Conservation (phyloP, 768 basidiomycete genomes). For the Kwoniella sp. region DNA sequence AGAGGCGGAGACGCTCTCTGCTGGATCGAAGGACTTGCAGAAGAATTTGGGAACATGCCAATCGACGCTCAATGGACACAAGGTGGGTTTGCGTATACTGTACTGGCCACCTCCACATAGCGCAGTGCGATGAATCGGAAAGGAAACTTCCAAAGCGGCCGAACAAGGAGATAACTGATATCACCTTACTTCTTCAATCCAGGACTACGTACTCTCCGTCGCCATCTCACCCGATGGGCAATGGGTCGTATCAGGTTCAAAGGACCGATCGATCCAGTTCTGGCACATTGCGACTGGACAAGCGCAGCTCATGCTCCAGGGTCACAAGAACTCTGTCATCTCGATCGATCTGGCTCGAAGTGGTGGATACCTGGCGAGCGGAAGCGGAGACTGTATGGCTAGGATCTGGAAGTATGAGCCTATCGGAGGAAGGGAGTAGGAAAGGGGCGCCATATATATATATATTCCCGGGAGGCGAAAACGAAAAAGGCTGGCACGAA, state of each 20-base stretch:
- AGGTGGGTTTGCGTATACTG: constrained; percentile 59
- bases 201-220: constrained; percentile 74
- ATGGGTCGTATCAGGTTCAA: constrained; percentile 92
- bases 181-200: constrained; percentile 5
- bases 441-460: background rate
- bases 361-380: constrained; percentile 68
- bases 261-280: constrained; percentile 81
- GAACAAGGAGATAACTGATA: background rate
- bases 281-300: constrained; percentile 79
- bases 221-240: constrained; percentile 87
- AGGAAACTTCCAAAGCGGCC: too few species aligned
- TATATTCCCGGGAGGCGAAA: too few species aligned
- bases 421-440: constrained; percentile 18
- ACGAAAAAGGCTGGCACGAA: too few species aligned
- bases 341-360: constrained; percentile 70
- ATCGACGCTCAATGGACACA: constrained; percentile 87
- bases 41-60: constrained; percentile 63
- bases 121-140: too few species aligned
- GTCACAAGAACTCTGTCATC: constrained; percentile 72
- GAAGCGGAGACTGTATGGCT: constrained; percentile 72
- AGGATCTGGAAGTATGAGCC: constrained; percentile 63
- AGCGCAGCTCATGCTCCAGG: constrained; percentile 91
- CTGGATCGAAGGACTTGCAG: constrained; percentile 43
- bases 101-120: background rate
- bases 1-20: constrained; percentile 37